phyloP scores from a whole-genome alignment of 2,329 filamentous ascomycete species.

The Myriosclerotinia scirpicola region DNA sequence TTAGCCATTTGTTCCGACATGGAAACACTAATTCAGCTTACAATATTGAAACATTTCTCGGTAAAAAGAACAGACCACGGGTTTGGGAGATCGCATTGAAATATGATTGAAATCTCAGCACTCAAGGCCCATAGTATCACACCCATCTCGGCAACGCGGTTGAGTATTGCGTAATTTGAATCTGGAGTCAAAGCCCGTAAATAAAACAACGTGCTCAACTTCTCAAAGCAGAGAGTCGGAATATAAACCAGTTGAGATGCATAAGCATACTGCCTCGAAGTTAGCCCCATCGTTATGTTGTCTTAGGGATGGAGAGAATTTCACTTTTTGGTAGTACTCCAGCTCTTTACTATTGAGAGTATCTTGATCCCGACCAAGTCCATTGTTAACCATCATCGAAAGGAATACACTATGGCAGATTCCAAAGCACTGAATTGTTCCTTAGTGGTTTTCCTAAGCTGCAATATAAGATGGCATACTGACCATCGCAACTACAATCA shows the following conservation, averaged over 20 bases:
- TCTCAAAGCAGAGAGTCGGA: slow-evolving; percentile 34
- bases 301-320: background rate
- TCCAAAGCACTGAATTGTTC: slow-evolving; percentile 8
- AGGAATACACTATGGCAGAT: slow-evolving; percentile 23
- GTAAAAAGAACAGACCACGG: slow-evolving; percentile 34
- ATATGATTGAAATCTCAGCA: slow-evolving; percentile 24
- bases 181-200: slow-evolving; percentile 19
- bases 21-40: slow-evolving; percentile 18
- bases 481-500: slow-evolving; percentile 29
- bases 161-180: slow-evolving; percentile 23
- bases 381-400: slow-evolving; percentile 29
- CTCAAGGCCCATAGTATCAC: slow-evolving; percentile 19
- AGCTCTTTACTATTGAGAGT: slow-evolving; percentile 23
- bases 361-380: slow-evolving; percentile 27
- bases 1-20: background rate
- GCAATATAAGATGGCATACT: slow-evolving; percentile 22
- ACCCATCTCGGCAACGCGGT: slow-evolving; percentile 20
- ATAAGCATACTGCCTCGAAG: slow-evolving; percentile 33
- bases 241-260: slow-evolving; percentile 37
- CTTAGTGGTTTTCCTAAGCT: slow-evolving; percentile 15
- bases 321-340: slow-evolving; percentile 30
- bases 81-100: slow-evolving; percentile 37
- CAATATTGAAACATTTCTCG: slow-evolving; percentile 31
- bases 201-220: slow-evolving; percentile 31
- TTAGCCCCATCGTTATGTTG: background rate